These are phyloP conservation scores for Candida ovalis DNA, from an alignment of 805 yeast genomes.

Conservation along the genomic window DNA sequence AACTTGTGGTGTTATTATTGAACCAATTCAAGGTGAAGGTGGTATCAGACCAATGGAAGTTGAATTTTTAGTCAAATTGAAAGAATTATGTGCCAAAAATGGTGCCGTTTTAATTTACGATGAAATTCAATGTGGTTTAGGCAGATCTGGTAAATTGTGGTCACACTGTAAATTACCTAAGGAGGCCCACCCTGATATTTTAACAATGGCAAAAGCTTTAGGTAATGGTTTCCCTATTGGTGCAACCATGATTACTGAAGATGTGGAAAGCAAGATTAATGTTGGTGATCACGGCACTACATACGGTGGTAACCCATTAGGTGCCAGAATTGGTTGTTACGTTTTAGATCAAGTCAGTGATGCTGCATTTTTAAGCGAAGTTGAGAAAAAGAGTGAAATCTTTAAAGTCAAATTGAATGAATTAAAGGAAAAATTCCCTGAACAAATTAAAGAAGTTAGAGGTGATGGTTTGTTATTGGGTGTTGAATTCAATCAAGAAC, in stretches of 20 bases:
- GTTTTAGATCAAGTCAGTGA: constrained; percentile 69
- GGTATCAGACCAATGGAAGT: constrained; percentile 71
- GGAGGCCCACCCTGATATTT: constrained; percentile 89
- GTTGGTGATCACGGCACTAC: constrained; percentile 99
- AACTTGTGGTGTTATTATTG: constrained; percentile 90
- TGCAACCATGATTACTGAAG: constrained; percentile 83
- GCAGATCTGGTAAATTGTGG: constrained; percentile 91
- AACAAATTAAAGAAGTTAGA: constrained; percentile 62
- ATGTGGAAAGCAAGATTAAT: constrained; percentile 63
- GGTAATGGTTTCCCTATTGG: constrained; percentile 98
- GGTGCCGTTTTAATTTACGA: constrained; percentile 82
- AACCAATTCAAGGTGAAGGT: constrained; percentile 98
- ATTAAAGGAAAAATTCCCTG: constrained; percentile 54
- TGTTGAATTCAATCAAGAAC: constrained; percentile 66
- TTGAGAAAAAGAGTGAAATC: constrained; percentile 54
- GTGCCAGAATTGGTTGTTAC: constrained; percentile 72
- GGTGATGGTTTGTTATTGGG: constrained; percentile 91
- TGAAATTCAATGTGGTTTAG: constrained; percentile 96
- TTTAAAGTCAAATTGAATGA: constrained; percentile 48
- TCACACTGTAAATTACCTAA: constrained; percentile 75
- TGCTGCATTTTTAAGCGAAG: constrained; percentile 54
- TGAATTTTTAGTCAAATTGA: constrained; percentile 64
- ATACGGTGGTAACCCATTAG: constrained; percentile 95
- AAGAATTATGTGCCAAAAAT: constrained; percentile 60
- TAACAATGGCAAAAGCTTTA: constrained; percentile 92